phyloP scores from a whole-genome alignment of 805 yeast genomes.

The Starmerella powellii region DNA sequence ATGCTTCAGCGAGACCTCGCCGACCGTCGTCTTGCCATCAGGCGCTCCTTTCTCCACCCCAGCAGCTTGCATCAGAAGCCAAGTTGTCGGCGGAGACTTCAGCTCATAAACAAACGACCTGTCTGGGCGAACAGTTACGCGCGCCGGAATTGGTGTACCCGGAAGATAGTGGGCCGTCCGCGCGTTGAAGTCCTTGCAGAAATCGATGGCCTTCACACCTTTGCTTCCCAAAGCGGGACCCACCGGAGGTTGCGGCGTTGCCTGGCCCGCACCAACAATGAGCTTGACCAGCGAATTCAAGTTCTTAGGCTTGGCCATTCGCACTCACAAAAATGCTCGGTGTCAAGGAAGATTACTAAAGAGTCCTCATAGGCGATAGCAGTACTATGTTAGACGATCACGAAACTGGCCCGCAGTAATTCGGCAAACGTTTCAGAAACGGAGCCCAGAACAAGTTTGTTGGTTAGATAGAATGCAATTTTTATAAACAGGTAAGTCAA shows the following conservation, averaged over 20 bases:
- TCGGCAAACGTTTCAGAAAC: too few relatives aligned
- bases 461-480: too few relatives aligned
- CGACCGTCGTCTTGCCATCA: constrained; percentile 39
- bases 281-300: constrained; percentile 55
- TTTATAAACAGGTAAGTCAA: too few relatives aligned
- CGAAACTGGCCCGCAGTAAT: too few relatives aligned
- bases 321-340: neutral
- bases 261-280: constrained; percentile 93
- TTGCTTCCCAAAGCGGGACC: constrained; percentile 98
- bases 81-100: constrained; percentile 86
- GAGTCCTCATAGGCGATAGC: neutral
- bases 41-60: constrained; percentile 70
- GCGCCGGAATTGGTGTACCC: constrained; percentile 82
- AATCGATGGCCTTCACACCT: constrained; percentile 97
- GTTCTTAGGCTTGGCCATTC: constrained; percentile 38
- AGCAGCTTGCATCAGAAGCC: constrained; percentile 71
- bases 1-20: constrained; percentile 69
- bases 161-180: constrained; percentile 78
- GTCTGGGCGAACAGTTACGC: constrained; percentile 82
- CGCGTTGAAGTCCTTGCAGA: constrained; percentile 96
- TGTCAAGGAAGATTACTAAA: neutral
- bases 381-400: too few relatives aligned
- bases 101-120: constrained; percentile 74
- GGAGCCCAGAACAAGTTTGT: too few relatives aligned
- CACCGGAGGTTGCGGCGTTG: constrained; percentile 97